These are phyloP conservation scores for Glycine tomentella DNA, from an alignment of 306 rosid genomes.

Conservation along the genomic window DNA sequence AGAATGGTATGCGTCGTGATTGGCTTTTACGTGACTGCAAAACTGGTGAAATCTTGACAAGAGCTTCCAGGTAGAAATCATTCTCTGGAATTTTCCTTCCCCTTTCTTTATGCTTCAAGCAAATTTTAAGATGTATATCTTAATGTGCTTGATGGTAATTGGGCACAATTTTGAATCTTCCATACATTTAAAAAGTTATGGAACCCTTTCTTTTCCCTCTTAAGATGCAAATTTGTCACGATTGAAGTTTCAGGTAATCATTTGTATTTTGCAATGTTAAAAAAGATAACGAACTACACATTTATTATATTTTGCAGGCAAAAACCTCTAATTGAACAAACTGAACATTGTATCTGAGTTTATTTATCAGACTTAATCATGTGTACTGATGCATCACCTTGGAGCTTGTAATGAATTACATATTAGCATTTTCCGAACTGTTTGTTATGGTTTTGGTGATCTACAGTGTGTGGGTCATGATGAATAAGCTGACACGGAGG, in stretches of 20 bases:
- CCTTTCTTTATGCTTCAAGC: constrained; percentile 26
- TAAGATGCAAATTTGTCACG: neutral
- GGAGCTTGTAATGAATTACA: constrained; percentile 22
- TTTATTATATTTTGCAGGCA: constrained; percentile 21
- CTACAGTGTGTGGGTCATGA: constrained; percentile 98
- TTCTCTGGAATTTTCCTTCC: constrained; percentile 31
- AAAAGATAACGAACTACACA: neutral
- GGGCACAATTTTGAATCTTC: constrained; percentile 19
- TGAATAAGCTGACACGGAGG: constrained; percentile 94
- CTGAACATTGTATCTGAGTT: neutral
- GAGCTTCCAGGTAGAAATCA: constrained; percentile 84
- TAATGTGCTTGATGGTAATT: constrained; percentile 24
- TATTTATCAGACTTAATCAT: neutral
- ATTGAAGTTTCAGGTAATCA: constrained; percentile 20
- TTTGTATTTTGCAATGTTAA: constrained; percentile 24
- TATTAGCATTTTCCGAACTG: constrained; percentile 25
- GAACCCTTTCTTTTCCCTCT: neutral
- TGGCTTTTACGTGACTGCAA: constrained; percentile 82
- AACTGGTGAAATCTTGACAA: constrained; percentile 82
- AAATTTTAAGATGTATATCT: constrained; percentile 35
- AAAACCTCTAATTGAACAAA: constrained; percentile 16
- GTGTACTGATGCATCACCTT: neutral
- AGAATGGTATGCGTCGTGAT: constrained; percentile 99
- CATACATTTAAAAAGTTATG: neutral
- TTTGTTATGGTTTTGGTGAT: constrained; percentile 48